A percentile compares a stretch with the other conserved stretches of the same genome.
Evolutionary conservation across 305 asterid species (phyloP).

Genomic region (Striga hermonthica): DNA sequence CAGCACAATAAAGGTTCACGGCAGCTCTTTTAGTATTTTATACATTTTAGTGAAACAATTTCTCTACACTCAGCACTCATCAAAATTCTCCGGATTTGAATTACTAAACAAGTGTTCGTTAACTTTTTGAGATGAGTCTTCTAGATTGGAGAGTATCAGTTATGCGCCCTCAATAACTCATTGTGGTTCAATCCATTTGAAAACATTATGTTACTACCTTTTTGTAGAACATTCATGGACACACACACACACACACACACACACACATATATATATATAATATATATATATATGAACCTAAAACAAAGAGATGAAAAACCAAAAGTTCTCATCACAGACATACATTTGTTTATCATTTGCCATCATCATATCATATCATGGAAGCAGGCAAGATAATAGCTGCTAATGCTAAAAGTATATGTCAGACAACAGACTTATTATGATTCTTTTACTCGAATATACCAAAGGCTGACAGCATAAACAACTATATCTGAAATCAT

Average conservation of each 20-base stretch:
- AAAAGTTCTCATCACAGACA: too few relatives aligned
- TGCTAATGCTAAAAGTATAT: not conserved
- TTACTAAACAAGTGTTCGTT: conserved; percentile 8
- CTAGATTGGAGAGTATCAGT: not conserved
- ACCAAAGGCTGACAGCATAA: not conserved
- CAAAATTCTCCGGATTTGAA: conserved; percentile 18
- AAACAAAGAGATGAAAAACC: too few relatives aligned
- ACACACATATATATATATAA: not conserved
- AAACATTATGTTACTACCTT: not conserved
- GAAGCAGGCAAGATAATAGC: conserved; percentile 13
- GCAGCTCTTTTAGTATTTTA: conserved; percentile 2
- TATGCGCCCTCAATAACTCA: not conserved
- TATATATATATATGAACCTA: too few relatives aligned
- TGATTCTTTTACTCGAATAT: not conserved
- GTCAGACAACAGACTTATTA: conserved; percentile 19
- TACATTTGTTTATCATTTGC: too few relatives aligned
- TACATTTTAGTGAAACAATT: conserved; percentile 6
- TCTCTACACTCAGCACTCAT: not conserved
- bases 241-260: not conserved
- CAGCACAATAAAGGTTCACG: conserved; percentile 8
- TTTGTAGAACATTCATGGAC: not conserved
- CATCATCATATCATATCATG: conserved; percentile 18
- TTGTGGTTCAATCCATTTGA: conserved; percentile 11
- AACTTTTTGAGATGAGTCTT: conserved; percentile 3
- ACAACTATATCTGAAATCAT: not conserved